Base-by-base conservation (phyloP, 257 asterid species). In the Thymus quinquecostatus region DNA sequence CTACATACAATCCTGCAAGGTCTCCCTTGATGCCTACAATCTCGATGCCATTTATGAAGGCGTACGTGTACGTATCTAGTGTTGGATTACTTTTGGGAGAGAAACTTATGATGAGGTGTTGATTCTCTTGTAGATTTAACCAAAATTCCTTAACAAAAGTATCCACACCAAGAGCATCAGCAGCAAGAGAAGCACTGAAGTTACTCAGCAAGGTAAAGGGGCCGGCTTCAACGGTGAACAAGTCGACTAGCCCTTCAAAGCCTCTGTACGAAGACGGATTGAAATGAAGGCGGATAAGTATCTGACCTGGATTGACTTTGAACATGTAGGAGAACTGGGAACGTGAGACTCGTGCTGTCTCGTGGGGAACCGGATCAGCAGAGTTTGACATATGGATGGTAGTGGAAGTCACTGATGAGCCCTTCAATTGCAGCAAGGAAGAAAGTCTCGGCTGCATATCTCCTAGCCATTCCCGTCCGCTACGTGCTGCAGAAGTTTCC, bases 391-490 rank as follows among this genome's bases (percentile, higher is more conserved):
- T n/a, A n/a, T n/a, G n/a, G n/a, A n/a, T n/a, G n/a, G n/a, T 66
- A 13, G 82, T 78, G 12, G 92, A 77, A 36, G 71, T 74, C 10
- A 69, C 49, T n/a, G 88, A 85, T 40, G 70, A 75, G 62, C 90
- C 90, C 6, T 64, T 82, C 45, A 85, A 13, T 8, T 55, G 78
- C 29, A 82, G 36, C 40, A 48, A 58, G 28, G 60, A 30, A 40
- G 86, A 29, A 61, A 67, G 49, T 47, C 30, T 60, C 10, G 72
- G 49, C 2, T 27, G 65, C 7, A 12, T 12, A 51, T 87, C 93
- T 66, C 87, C 87, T 32, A 79, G 56, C 88, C 87, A 87, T 77
- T 75, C 9, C 45, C 82, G 74, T 41, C 88, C 88, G 54, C 73
- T 59, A 40, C n/a, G 29, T 6, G 82, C 82, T 57, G 78, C 50